phyloP scores from a whole-genome alignment of 2,329 filamentous ascomycete genomes.

The Colletotrichum sp. region DNA sequence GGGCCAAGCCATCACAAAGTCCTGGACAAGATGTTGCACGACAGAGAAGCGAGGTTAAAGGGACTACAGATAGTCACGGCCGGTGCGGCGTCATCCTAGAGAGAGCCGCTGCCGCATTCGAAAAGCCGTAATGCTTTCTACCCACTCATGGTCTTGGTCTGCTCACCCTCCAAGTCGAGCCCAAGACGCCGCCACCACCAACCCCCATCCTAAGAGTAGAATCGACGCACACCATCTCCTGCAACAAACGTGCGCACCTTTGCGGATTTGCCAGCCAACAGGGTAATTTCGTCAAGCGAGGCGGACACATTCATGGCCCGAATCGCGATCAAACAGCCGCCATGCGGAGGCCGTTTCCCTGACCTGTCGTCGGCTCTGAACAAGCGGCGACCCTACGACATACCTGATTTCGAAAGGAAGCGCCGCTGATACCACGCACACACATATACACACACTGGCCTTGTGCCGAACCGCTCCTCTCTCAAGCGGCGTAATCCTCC shows the following conservation, averaged over 20 bases:
- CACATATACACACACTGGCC: not conserved
- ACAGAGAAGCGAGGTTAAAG: not conserved
- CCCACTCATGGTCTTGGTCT: not conserved
- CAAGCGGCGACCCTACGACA: not conserved
- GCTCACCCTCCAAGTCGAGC: not conserved
- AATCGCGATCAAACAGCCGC: constrained; percentile 17
- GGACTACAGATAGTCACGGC: not conserved
- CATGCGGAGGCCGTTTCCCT: constrained; percentile 1
- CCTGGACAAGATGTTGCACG: not conserved
- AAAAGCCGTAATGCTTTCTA: not conserved
- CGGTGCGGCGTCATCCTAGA: not conserved
- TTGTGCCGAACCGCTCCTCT: not conserved
- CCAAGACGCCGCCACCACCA: not conserved
- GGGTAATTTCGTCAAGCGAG: constrained; percentile 9
- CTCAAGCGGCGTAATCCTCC: not conserved
- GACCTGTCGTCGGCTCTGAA: constrained; percentile 3
- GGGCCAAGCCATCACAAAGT: not conserved
- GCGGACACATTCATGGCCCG: not conserved
- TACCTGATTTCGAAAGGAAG: not conserved
- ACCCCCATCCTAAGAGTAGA: not conserved
- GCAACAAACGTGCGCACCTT: not conserved
- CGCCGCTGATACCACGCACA: not conserved
- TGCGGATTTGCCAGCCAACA: constrained; percentile 9
- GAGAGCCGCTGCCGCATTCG: not conserved
- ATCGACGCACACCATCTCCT: not conserved